Evolutionary conservation across 352 stramenopile genomes (phyloP).

Genomic region (Pythium folliculosum): DNA sequence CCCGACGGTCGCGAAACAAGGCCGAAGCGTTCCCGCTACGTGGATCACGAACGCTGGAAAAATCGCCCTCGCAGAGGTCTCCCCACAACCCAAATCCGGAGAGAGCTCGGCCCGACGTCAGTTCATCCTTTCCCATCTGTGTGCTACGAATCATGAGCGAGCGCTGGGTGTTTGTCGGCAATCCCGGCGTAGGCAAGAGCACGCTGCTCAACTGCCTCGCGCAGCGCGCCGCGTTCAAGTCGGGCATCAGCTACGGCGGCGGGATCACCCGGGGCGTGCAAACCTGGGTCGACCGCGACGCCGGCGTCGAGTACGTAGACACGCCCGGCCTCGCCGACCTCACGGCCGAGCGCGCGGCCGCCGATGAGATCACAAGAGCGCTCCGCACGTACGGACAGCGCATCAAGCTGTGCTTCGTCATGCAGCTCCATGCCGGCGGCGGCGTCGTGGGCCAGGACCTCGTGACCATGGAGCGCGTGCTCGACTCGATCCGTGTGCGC

Average conservation of each 20-base stretch:
- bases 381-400: not conserved
- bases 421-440: not conserved
- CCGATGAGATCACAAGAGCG: constrained; percentile 11
- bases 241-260: constrained; percentile 15
- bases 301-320: constrained; percentile 14
- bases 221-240: constrained; percentile 1
- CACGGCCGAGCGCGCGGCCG: not conserved
- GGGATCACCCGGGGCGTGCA: constrained; percentile 6
- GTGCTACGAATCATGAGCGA: not conserved
- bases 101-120: too few species aligned
- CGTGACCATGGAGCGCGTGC: constrained; percentile 20
- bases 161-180: constrained; percentile 16
- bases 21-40: too few species aligned
- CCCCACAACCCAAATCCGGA: too few species aligned
- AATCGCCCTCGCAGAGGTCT: too few species aligned
- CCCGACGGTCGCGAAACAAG: too few species aligned
- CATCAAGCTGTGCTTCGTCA: constrained; percentile 21
- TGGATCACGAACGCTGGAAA: too few species aligned
- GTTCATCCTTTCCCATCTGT: too few species aligned
- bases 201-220: constrained; percentile 25
- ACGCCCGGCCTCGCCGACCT: constrained; percentile 14
- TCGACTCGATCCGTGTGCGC: constrained; percentile 14
- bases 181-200: constrained; percentile 19
- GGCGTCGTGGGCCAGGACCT: constrained; percentile 14
- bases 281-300: constrained; percentile 3